These are phyloP conservation scores for Aureobasidium sp. DNA, from an alignment of 2,329 filamentous ascomycete genomes.

Conservation along the genomic window DNA sequence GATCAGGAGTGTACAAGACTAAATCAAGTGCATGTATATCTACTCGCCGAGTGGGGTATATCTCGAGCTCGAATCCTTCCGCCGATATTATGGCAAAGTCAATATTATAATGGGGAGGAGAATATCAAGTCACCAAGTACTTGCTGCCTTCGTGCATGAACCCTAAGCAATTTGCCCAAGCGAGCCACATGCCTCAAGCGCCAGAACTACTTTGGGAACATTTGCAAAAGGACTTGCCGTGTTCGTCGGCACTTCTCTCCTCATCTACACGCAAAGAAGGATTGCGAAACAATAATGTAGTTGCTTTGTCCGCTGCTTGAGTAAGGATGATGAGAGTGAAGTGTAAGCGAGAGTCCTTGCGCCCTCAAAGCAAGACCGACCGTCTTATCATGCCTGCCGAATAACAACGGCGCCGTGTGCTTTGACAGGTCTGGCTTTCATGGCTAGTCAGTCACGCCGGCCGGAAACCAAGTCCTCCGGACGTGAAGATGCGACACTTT, in stretches of 20 bases:
- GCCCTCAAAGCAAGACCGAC: neutral
- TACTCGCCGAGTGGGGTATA: neutral
- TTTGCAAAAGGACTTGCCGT: neutral
- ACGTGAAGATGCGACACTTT: neutral
- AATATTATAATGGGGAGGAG: conserved; percentile 4
- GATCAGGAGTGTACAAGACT: neutral
- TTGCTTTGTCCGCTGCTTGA: neutral
- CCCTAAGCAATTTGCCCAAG: neutral
- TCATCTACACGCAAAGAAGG: neutral
- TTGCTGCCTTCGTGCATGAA: neutral
- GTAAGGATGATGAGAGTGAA: neutral
- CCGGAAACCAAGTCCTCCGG: too few relatives aligned
- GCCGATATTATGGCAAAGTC: neutral
- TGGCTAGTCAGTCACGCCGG: neutral
- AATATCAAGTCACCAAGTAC: too few relatives aligned
- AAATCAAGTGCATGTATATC: neutral
- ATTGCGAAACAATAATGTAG: neutral
- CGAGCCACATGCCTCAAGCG: neutral
- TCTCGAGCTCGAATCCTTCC: conserved; percentile 2
- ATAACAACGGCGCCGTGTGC: neutral
- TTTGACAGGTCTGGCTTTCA: neutral
- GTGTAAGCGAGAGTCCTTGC: conserved; percentile 5
- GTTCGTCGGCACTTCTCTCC: neutral
- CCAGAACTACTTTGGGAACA: neutral
- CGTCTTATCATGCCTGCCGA: neutral